Conservation (phyloP, 148 eudicot species). For the Pharnaceum exiguum region DNA sequence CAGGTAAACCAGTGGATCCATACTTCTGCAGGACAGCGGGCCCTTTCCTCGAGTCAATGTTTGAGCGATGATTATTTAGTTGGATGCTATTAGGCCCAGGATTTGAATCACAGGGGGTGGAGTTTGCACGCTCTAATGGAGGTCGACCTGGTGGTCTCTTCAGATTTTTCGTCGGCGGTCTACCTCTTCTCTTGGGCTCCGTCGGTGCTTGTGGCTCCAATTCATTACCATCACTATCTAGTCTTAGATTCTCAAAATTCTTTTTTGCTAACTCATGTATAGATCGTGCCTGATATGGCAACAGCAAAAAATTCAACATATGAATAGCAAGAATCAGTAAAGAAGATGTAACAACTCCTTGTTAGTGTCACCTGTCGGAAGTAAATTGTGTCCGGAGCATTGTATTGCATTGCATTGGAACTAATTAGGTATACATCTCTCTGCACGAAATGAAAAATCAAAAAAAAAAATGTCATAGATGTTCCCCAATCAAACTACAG, state of each 20-base stretch:
- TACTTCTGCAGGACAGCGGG: slow-evolving; percentile 29
- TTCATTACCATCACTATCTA: slow-evolving; percentile 75
- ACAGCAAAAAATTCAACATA: background rate
- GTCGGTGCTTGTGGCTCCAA: no score
- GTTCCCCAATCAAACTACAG: no score
- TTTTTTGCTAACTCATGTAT: slow-evolving; percentile 77
- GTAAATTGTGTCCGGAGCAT: slow-evolving; percentile 80
- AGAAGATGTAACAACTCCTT: background rate
- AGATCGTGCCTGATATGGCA: slow-evolving; percentile 59
- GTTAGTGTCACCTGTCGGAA: slow-evolving; percentile 92
- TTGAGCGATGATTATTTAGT: slow-evolving; percentile 34
- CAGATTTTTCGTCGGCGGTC: slow-evolving; percentile 71
- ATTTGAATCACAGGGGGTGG: slow-evolving; percentile 55
- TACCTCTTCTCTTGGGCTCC: slow-evolving; percentile 81
- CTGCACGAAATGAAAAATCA: slow-evolving; percentile 37
- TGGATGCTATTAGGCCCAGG: slow-evolving; percentile 52
- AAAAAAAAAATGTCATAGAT: background rate
- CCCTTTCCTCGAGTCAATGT: slow-evolving; percentile 46
- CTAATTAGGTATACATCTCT: slow-evolving; percentile 69
- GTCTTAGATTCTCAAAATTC: slow-evolving; percentile 70
- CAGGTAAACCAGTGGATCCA: slow-evolving; percentile 33
- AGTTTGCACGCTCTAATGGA: slow-evolving; percentile 53
- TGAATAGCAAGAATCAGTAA: background rate
- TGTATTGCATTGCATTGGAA: slow-evolving; percentile 96
- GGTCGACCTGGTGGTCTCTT: slow-evolving; percentile 53